Percentiles rank a stretch among this genome's conserved stretches.
Evolutionary conservation across 148 eudicot species (phyloP).

Genomic region (Arbutus unedo): DNA sequence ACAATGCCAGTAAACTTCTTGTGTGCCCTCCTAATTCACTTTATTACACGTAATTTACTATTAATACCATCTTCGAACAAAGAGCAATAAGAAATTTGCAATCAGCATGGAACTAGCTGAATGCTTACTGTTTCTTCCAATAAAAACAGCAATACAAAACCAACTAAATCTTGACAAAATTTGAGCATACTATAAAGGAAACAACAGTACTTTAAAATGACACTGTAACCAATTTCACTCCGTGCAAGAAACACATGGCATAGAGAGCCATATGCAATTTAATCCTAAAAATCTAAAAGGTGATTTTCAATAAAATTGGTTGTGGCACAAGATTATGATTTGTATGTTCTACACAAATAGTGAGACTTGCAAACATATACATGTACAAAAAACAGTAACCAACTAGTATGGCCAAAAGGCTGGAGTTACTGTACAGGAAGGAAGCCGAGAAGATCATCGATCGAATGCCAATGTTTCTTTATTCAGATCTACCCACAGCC

Average conservation of each 20-base stretch:
- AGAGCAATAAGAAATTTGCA: neutral
- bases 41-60: neutral
- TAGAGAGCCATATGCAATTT: neutral
- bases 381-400: neutral
- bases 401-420: neutral
- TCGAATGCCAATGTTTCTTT: neutral
- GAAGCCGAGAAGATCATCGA: neutral
- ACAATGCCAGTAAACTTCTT: neutral
- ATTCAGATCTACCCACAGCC: neutral
- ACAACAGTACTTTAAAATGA: neutral
- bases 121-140: neutral
- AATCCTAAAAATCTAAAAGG: neutral
- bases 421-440: slow-evolving; percentile 6
- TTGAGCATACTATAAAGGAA: neutral
- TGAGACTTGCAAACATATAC: neutral
- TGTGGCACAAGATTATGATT: neutral
- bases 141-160: neutral
- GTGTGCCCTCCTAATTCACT: neutral
- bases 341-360: neutral
- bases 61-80: neutral
- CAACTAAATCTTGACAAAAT: neutral
- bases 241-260: neutral
- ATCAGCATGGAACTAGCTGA: neutral
- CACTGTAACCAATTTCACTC: neutral
- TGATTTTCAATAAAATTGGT: neutral